Conservation (phyloP, 129 eudicot genomes). For the Logfia minima region DNA sequence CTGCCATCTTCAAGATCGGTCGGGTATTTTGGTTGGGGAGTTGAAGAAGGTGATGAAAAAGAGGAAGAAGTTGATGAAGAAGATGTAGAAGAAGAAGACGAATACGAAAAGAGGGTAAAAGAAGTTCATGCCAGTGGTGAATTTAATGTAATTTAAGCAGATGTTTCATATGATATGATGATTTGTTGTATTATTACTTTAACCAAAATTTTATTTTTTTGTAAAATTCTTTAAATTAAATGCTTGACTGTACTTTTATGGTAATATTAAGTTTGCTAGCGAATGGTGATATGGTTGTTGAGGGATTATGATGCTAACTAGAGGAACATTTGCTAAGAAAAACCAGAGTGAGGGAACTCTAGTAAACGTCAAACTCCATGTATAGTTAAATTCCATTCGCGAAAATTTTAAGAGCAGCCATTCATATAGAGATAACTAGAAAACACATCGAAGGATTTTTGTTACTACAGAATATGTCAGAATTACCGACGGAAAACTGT, state of each 20-base stretch:
- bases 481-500: no score
- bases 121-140: conserved; percentile 76
- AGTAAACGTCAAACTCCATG: no score
- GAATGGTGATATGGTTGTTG: background rate
- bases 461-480: no score
- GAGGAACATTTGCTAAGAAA: no score
- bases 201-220: conserved; percentile 10
- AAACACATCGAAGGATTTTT: no score
- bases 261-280: background rate
- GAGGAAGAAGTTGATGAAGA: conserved; percentile 39
- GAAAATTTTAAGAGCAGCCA: no score
- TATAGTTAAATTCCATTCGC: no score
- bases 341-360: no score
- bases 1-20: conserved; percentile 46
- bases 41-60: conserved; percentile 43
- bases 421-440: no score
- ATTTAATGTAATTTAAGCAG: conserved; percentile 30
- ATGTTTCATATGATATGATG: conserved; percentile 7
- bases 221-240: conserved; percentile 14
- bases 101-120: conserved; percentile 67
- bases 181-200: conserved; percentile 15
- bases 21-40: conserved; percentile 58
- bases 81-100: conserved; percentile 63
- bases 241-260: background rate
- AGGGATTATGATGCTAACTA: no score